Conservation (phyloP, 139 green algal genomes). For the Limnomonas spitsbergensis region DNA sequence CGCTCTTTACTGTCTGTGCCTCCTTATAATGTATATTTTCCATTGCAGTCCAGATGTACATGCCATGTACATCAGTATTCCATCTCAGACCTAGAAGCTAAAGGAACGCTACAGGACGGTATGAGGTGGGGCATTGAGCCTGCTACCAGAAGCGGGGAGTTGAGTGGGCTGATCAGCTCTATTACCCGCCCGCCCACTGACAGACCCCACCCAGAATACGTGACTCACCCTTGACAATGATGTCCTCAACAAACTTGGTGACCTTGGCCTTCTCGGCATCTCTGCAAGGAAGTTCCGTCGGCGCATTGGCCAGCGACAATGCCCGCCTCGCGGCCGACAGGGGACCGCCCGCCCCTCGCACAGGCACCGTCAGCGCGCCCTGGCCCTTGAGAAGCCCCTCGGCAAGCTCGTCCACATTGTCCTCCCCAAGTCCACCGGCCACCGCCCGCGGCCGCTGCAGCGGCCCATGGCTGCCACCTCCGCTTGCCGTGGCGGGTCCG, state of each 20-base stretch:
- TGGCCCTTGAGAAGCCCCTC: conserved; percentile 3
- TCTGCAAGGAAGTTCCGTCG: conserved; percentile 14
- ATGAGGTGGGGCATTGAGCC: too few relatives aligned
- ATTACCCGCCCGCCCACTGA: too few relatives aligned
- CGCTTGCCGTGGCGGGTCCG: neutral
- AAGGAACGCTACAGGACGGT: too few relatives aligned
- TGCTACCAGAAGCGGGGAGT: too few relatives aligned
- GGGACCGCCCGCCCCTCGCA: conserved; percentile 13
- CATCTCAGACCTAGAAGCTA: too few relatives aligned
- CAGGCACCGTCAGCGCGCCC: conserved; percentile 22
- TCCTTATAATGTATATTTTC: too few relatives aligned
- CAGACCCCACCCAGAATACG: too few relatives aligned
- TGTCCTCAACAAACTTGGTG: neutral
- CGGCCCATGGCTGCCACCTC: neutral
- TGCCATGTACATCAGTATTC: too few relatives aligned
- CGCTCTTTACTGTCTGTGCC: too few relatives aligned
- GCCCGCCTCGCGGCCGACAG: conserved; percentile 7
- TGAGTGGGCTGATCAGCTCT: too few relatives aligned
- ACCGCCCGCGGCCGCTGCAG: neutral
- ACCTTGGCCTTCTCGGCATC: conserved; percentile 52
- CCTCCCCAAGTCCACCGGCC: neutral
- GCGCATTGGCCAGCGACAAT: conserved; percentile 29
- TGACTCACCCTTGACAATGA: neutral
- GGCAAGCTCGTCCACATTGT: conserved; percentile 10
- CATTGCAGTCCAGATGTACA: too few relatives aligned